Base-by-base conservation (phyloP, 805 yeast species). In the Metschnikowia henanensis region DNA sequence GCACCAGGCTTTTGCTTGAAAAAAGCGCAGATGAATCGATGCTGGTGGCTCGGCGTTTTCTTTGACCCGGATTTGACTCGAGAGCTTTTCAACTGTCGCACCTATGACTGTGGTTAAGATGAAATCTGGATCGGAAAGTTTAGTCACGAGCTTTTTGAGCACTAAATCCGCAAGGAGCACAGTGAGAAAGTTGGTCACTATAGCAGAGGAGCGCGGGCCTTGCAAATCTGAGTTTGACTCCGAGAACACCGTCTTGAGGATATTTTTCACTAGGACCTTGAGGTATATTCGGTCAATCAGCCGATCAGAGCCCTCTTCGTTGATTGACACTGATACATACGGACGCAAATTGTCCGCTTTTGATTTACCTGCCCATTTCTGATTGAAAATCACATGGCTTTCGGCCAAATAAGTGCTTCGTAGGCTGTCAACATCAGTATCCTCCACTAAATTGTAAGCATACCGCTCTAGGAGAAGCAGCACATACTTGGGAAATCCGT, bases 121-220 rank as follows among this genome's bases (percentile, higher is more conserved):
- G 23, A 53, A 53, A 5, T 43, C 41, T 2, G 56, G 56, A 6
- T 45, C 23, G 8, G 53, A 37, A 6, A 53, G 40, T 22, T 42
- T 40, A 9, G 30, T 21, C 3, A 52, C 22, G 3, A 41, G 35
- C 37, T 44, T 50, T 9, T 23, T 41, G 12, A 53, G 31, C 13
- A 52, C 56, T 40, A 53, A 34, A 23, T 53, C 56, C 6, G 50
- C 57, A 21, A 53, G n/a, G 15, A 50, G 40, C 2, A 47, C 22
- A 3, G 55, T 37, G 12, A 52, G 36, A 10, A 53, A 37, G 19
- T 41, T 48, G 33, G 36, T 34, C 16, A 40, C 47, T 13, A 53
- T 52, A 3, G 37, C 42, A 3, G 56, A 52, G 12, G 39, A 30
- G 0, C 33, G 41, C 5, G 47, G 41, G 22, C 47, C 50, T 23